A percentile compares a stretch with the other conserved stretches of the same genome.
These are phyloP conservation scores for Persicaria maculosa DNA, from an alignment of 148 eudicot genomes.

Conservation along the genomic window DNA sequence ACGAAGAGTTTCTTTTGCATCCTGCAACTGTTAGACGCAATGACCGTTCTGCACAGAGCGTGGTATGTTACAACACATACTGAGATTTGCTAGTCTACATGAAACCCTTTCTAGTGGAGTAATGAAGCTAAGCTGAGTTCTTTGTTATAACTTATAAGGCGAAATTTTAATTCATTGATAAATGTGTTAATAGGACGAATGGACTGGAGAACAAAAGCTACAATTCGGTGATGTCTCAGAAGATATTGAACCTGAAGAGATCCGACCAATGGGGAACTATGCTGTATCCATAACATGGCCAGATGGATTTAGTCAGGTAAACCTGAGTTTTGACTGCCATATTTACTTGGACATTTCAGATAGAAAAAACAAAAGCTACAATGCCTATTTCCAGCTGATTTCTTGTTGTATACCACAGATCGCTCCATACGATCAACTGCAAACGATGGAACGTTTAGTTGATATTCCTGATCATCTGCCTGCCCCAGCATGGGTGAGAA, in stretches of 20 bases:
- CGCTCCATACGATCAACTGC: conserved; percentile 98
- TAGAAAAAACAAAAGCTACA: background rate
- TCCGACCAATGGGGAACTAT: conserved; percentile 95
- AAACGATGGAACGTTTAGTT: conserved; percentile 76
- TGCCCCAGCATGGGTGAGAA: conserved; percentile 5
- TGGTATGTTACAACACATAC: conserved; percentile 43
- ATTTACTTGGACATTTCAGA: background rate
- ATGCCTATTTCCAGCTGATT: background rate
- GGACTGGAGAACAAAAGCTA: conserved; percentile 94
- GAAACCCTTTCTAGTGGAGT: background rate
- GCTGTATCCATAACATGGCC: conserved; percentile 98
- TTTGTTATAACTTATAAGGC: background rate
- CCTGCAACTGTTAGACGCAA: conserved; percentile 98
- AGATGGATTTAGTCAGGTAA: conserved; percentile 95
- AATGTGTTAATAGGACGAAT: conserved; percentile 72
- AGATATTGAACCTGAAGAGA: conserved; percentile 96
- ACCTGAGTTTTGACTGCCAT: background rate
- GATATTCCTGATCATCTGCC: conserved; percentile 43
- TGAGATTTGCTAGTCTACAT: no score
- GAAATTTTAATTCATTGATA: background rate
- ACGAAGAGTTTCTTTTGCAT: conserved; percentile 85
- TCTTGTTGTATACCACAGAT: conserved; percentile 47
- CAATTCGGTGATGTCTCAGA: conserved; percentile 74
- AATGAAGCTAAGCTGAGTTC: background rate
- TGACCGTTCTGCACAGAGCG: conserved; percentile 98